Conservation (phyloP, 1,139 yeast genomes). For the Yamadazyma epiphylla region DNA sequence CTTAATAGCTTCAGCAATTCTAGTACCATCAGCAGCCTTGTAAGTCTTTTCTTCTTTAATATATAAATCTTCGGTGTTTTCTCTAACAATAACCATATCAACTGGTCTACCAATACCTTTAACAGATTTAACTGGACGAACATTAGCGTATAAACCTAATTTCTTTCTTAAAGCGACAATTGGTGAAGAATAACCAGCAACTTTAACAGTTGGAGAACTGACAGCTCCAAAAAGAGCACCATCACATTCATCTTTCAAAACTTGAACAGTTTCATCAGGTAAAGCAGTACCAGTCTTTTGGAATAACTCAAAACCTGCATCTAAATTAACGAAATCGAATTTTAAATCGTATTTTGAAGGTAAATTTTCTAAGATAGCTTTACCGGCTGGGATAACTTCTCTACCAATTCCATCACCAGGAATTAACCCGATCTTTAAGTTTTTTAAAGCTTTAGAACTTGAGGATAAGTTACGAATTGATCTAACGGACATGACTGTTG, state of each 20-base stretch:
- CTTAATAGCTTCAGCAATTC: constrained; percentile 96
- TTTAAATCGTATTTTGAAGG: constrained; percentile 71
- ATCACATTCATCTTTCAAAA: constrained; percentile 79
- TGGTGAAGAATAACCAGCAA: constrained; percentile 95
- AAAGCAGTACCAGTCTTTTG: constrained; percentile 91
- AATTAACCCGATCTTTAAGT: constrained; percentile 57
- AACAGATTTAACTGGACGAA: constrained; percentile 94
- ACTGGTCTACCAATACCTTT: constrained; percentile 81
- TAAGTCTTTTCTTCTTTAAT: constrained; percentile 86
- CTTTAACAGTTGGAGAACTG: constrained; percentile 89
- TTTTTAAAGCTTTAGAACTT: constrained; percentile 27
- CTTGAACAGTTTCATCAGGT: constrained; percentile 85
- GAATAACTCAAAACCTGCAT: constrained; percentile 94
- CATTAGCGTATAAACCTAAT: constrained; percentile 91
- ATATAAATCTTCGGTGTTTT: constrained; percentile 95
- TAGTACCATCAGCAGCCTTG: constrained; percentile 66
- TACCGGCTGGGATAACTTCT: constrained; percentile 96
- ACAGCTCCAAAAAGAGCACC: constrained; percentile 98
- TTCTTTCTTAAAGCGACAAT: constrained; percentile 96
- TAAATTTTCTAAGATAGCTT: constrained; percentile 75
- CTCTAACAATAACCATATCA: constrained; percentile 96
- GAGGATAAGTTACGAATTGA: constrained; percentile 34
- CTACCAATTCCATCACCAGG: constrained; percentile 99
- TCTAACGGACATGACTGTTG: constrained; percentile 2
- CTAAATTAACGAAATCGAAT: constrained; percentile 81